Percentiles rank a stretch among this genome's conserved stretches.
Evolutionary conservation across 352 stramenopile genomes (phyloP).

Genomic region (Pythium oligandrum): DNA sequence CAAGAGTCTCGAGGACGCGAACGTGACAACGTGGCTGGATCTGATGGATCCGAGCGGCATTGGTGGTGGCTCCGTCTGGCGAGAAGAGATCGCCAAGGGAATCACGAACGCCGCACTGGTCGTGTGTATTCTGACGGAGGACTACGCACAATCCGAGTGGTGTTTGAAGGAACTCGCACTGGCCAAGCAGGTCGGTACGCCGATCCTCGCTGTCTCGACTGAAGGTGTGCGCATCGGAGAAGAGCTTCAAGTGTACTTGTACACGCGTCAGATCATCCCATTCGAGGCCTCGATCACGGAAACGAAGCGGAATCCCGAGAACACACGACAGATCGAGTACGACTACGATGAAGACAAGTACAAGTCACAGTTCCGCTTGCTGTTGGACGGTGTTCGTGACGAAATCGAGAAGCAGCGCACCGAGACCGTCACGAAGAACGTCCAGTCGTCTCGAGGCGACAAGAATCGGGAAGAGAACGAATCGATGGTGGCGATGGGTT

Average conservation of each 20-base stretch:
- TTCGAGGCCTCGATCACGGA: conserved; percentile 66
- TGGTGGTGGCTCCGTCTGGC: conserved; percentile 73
- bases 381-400: conserved; percentile 77
- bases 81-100: conserved; percentile 73
- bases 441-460: conserved; percentile 4
- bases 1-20: conserved; percentile 57
- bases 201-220: conserved; percentile 68
- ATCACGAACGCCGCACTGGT: conserved; percentile 76
- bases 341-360: conserved; percentile 72
- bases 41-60: conserved; percentile 85
- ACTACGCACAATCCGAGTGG: conserved; percentile 78
- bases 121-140: conserved; percentile 72
- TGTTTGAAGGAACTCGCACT: conserved; percentile 81
- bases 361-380: conserved; percentile 62
- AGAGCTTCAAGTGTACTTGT: conserved; percentile 80
- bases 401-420: conserved; percentile 77
- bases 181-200: conserved; percentile 75
- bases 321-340: conserved; percentile 72
- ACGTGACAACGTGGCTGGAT: conserved; percentile 84
- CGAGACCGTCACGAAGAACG: conserved; percentile 32
- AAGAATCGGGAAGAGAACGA: conserved; percentile 15
- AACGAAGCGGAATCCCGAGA: conserved; percentile 42
- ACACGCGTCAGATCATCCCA: conserved; percentile 75
- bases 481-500: conserved; percentile 29
- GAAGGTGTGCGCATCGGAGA: conserved; percentile 64